Evolutionary conservation across 441 rosid genomes (phyloP).

Genomic region (Erodium texanum): DNA sequence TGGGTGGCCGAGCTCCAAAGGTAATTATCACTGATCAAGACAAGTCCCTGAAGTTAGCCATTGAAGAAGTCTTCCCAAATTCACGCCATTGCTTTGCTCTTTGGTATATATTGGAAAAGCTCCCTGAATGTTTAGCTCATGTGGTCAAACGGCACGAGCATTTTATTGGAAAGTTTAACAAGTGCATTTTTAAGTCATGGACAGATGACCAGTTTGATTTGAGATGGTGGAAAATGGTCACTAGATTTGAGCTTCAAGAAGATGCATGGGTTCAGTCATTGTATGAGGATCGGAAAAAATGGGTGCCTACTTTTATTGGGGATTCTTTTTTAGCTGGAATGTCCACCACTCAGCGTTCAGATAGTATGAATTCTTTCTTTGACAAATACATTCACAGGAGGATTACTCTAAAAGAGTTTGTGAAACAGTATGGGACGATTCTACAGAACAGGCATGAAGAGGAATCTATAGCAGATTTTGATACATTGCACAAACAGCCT

Average conservation of each 20-base stretch:
- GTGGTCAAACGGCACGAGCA: constrained; percentile 28
- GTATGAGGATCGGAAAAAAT: constrained; percentile 45
- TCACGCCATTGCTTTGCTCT: constrained; percentile 45
- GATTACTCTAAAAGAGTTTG: constrained; percentile 42
- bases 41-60: constrained; percentile 36
- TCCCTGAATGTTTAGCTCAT: constrained; percentile 32
- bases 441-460: constrained; percentile 31
- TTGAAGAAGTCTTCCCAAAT: constrained; percentile 37
- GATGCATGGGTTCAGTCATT: constrained; percentile 43
- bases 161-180: constrained; percentile 34
- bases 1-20: constrained; percentile 42
- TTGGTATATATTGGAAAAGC: constrained; percentile 42
- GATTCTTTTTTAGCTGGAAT: constrained; percentile 45
- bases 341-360: constrained; percentile 37
- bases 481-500: constrained; percentile 25
- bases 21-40: constrained; percentile 51
- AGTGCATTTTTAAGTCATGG: constrained; percentile 45
- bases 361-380: constrained; percentile 37
- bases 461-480: constrained; percentile 41
- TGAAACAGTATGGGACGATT: constrained; percentile 34
- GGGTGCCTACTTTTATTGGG: constrained; percentile 48
- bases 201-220: constrained; percentile 47
- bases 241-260: constrained; percentile 32
- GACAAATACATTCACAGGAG: constrained; percentile 38
- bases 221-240: constrained; percentile 50